Evolutionary conservation across 768 basidiomycete species (phyloP).

Genomic region (Boletus patriciae): DNA sequence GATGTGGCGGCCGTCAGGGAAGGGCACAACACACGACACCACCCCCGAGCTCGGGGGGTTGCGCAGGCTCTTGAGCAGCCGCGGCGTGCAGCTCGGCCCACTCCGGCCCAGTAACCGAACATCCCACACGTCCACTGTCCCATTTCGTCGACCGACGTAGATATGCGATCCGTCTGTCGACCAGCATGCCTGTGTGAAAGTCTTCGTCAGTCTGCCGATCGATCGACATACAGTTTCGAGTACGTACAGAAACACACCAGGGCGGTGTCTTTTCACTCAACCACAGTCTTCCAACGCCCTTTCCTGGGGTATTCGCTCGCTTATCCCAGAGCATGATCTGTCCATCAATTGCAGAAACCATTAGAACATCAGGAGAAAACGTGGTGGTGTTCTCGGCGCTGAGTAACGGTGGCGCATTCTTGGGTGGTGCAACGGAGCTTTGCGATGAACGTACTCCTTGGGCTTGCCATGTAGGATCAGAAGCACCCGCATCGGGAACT

Average conservation of each 20-base stretch:
- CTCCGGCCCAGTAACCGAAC: constrained; percentile 74
- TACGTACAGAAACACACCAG: constrained; percentile 90
- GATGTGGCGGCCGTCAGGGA: constrained; percentile 90
- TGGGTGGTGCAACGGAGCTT: constrained; percentile 54
- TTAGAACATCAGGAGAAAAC: constrained; percentile 78
- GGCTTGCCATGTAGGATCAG: constrained; percentile 21
- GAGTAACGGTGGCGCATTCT: constrained; percentile 75
- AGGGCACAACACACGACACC: constrained; percentile 86
- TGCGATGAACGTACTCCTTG: constrained; percentile 30
- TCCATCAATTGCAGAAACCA: constrained; percentile 91
- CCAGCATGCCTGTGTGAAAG: constrained; percentile 79
- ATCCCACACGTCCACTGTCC: constrained; percentile 93
- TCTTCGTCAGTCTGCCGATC: constrained; percentile 1
- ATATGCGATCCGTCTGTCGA: constrained; percentile 85
- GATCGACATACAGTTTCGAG: constrained; percentile 3
- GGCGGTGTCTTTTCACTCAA: constrained; percentile 91
- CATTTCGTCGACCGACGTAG: constrained; percentile 88
- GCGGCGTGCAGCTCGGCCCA: constrained; percentile 64
- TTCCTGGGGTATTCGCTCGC: constrained; percentile 60
- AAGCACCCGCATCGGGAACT: constrained; percentile 29
- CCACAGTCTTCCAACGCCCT: constrained; percentile 81
- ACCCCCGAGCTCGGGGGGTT: constrained; percentile 89
- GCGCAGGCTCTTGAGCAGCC: constrained; percentile 75
- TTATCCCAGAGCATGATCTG: constrained; percentile 92
- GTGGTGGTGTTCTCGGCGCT: constrained; percentile 56